Base-by-base conservation (phyloP, 192 early-diverging fungal genomes). In the Coemansia sp. region DNA sequence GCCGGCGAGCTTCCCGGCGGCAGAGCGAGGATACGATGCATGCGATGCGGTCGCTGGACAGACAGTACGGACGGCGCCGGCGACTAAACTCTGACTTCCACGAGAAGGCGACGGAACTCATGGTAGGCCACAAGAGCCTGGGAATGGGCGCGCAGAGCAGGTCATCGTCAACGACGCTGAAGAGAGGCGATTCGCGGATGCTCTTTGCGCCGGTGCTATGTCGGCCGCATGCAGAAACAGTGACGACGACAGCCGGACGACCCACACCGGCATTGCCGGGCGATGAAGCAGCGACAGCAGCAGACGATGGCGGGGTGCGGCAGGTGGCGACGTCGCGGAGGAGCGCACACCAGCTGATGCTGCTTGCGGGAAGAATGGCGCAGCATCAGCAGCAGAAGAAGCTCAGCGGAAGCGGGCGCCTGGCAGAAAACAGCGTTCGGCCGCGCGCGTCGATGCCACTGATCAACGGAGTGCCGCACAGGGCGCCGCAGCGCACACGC, bases 361-460 rank as follows among this genome's bases (percentile, higher is more conserved):
- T 50, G 11, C 41, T 29, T 54, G 52, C 52, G 2, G 52, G 29
- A 4, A 33, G 30, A 33, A 29, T 54, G 17, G 36, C 38, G 29
- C 40, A 27, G 58, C 45, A 53, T 23, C 62, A 69, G 56, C 63
- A 70, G 31, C 65, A 58, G 41, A 64, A 69, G 44, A 36, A 27
- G 15, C 17, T 44, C 15, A 11, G 15, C 13, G 45, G 22, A 25
- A 6, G 7, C 22, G 45, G 23, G 45, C 45, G 23, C 7, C 20
- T 48, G 22, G 45, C n/a, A n/a, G n/a, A n/a, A n/a, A n/a, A n/a
- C n/a, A n/a, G n/a, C 5, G 76, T 79, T 67, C 62, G 76, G 30
- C 71, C 76, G 28, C 66, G 76, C 5, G 76, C 76, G 47, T 79
- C 76, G 55, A 73, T 79, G 76, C 76, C 76, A 17, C 38, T 64